Percentiles rank a stretch among this genome's conserved stretches.
These are phyloP conservation scores for Strobilomyces dryophilus DNA, from an alignment of 768 basidiomycete genomes.

Conservation along the genomic window DNA sequence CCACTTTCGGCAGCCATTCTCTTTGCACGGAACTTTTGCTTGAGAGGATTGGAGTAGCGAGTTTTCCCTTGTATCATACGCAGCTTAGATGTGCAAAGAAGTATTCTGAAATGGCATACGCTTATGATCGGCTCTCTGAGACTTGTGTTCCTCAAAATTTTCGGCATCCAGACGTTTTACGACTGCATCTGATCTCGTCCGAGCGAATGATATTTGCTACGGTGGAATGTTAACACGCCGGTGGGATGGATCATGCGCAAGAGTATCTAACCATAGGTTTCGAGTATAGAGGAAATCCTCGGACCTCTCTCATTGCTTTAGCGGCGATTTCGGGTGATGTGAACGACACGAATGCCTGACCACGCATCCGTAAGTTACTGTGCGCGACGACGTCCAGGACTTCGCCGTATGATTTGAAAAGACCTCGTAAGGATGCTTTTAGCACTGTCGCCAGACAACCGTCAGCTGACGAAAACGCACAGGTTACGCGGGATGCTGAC, in stretches of 20 bases:
- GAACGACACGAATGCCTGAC: conserved; percentile 97
- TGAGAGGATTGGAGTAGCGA: conserved; percentile 86
- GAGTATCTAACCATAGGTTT: conserved; percentile 80
- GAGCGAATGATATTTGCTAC: conserved; percentile 96
- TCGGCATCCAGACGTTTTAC: conserved; percentile 70
- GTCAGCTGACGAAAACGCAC: conserved; percentile 7
- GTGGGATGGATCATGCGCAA: background rate
- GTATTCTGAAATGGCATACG: conserved; percentile 46
- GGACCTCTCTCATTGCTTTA: conserved; percentile 89
- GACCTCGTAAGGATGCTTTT: conserved; percentile 78
- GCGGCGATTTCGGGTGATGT: conserved; percentile 74
- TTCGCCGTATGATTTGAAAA: conserved; percentile 93
- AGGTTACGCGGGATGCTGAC: conserved; percentile 32
- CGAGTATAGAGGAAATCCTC: conserved; percentile 91
- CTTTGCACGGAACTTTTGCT: conserved; percentile 80
- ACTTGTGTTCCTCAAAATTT: conserved; percentile 72
- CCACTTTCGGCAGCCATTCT: conserved; percentile 76
- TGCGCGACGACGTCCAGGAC: conserved; percentile 96
- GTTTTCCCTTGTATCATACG: conserved; percentile 52
- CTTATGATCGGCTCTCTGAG: conserved; percentile 73
- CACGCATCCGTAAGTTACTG: conserved; percentile 92
- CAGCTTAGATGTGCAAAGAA: background rate
- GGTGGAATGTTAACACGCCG: conserved; percentile 1
- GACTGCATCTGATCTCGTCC: conserved; percentile 84
- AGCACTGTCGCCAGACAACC: conserved; percentile 52